Evolutionary conservation across 768 basidiomycete genomes (phyloP).

Genomic region (Tricholoma saponaceum): DNA sequence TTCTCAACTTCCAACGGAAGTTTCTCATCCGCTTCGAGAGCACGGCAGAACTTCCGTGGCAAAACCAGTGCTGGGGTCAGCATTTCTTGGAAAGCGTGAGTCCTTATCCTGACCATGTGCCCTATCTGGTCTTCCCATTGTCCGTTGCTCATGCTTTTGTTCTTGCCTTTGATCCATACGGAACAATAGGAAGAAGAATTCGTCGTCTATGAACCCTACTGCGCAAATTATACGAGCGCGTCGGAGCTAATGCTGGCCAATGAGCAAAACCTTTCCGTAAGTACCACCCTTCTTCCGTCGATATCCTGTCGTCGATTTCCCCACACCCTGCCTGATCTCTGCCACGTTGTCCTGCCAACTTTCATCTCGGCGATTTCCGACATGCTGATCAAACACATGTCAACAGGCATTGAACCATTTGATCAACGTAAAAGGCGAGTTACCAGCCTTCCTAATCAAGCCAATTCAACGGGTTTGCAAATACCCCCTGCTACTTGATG

Average conservation of each 20-base stretch:
- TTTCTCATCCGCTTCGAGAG: constrained; percentile 89
- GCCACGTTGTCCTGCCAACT: constrained; percentile 32
- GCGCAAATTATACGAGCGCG: constrained; percentile 89
- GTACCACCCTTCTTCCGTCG: constrained; percentile 27
- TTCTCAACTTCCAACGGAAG: constrained; percentile 94
- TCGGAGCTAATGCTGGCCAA: constrained; percentile 81
- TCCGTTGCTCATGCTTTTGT: constrained; percentile 26
- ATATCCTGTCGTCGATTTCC: constrained; percentile 11
- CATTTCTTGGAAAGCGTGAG: constrained; percentile 82
- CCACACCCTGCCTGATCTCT: constrained; percentile 3
- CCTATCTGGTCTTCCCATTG: constrained; percentile 41
- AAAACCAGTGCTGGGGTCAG: constrained; percentile 83
- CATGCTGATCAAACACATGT: constrained; percentile 35
- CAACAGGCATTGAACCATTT: constrained; percentile 74
- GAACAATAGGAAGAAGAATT: constrained; percentile 92
- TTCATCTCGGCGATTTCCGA: constrained; percentile 23
- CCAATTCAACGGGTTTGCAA: constrained; percentile 98
- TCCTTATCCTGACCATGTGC: constrained; percentile 29
- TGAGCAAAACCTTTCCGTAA: constrained; percentile 80
- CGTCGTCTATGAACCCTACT: constrained; percentile 94
- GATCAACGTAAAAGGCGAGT: constrained; percentile 88
- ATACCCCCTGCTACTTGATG: constrained; percentile 92
- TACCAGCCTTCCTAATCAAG: constrained; percentile 97
- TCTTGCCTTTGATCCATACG: constrained; percentile 17
- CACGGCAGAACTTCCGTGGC: constrained; percentile 78